Evolutionary conservation across 2,329 filamentous ascomycete species (phyloP), one percentile per base, ranked within the genome.

Genomic region (Pseudogymnoascus sp.): DNA sequence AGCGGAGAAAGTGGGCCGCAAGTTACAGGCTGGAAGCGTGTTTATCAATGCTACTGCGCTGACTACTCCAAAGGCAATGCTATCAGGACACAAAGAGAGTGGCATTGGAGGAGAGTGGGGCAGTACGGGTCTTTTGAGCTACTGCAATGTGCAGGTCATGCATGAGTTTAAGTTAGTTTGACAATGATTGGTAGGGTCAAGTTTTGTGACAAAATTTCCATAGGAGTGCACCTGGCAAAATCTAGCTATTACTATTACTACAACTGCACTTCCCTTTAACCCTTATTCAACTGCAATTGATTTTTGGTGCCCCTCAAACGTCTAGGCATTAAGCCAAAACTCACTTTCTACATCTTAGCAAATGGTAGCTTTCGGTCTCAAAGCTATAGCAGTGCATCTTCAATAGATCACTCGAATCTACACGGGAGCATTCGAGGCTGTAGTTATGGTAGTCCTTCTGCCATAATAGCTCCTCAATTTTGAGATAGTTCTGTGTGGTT

Each of bases 11-110:
- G 79, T 87, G 41, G 84, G 81, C 0, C 69, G 77, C 29, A 75
- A 78, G 54, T 69, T 88, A 9, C 79, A 85, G 66, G 78, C 81
- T 0, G 84, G 84, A 0, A 79, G 74, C 9, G 80, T 87, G 0
- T 87, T 82, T 79, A 79, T 87, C 65, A 87, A 87, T 71, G 77
- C 74, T 17, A 79, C 72, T 63, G 75, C 78, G 69, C 77, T 77
- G 69, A 73, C 75, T 0, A 77, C 74, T 3, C 76, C 78, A 0
- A 72, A 76, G 65, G 78, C 77, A 1, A 65, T 64, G 5, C 73
- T 74, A 58, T 65, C 65, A 6, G 72, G 71, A 5, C 67, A 69
- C 60, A 74, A 74, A 64, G 68, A 69, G 60, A 73, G 71, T 62
- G 72, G 72, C 5, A 59, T 74, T 36, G 72, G 72, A 10, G 65